These are phyloP conservation scores for Tricholoma terreum DNA, from an alignment of 768 basidiomycete genomes.

Conservation along the genomic window DNA sequence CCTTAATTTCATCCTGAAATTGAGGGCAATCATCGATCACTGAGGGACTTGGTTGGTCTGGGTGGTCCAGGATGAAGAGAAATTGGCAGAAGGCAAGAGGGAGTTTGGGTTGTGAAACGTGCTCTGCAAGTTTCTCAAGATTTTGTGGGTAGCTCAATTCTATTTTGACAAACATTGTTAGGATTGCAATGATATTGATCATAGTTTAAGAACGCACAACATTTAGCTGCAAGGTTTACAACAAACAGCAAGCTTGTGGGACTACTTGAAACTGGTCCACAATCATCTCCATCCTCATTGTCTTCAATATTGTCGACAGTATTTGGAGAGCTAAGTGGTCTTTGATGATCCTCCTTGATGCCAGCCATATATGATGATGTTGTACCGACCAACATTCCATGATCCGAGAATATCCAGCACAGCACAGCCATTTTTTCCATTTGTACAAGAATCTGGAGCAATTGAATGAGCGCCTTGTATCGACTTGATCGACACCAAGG, in stretches of 20 bases:
- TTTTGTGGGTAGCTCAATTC: conserved; percentile 2
- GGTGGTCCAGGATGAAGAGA: conserved; percentile 9
- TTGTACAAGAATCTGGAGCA: neutral
- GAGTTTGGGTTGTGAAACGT: conserved; percentile 12
- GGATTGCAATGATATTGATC: no score
- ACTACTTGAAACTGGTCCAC: neutral
- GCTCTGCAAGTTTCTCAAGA: conserved; percentile 6
- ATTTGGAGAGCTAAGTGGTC: neutral
- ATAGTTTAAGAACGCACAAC: no score
- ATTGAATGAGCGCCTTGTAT: neutral
- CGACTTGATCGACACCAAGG: no score
- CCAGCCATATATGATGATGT: conserved; percentile 1
- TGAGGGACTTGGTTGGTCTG: neutral
- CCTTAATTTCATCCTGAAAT: conserved; percentile 5
- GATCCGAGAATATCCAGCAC: neutral
- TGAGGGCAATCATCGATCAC: conserved; percentile 10
- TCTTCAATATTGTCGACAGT: neutral
- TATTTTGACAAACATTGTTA: neutral
- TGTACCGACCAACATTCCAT: neutral
- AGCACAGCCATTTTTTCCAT: neutral
- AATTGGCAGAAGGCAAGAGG: conserved; percentile 10
- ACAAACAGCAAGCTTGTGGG: no score
- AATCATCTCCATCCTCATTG: neutral
- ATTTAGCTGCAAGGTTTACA: no score
- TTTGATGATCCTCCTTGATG: neutral